Evolutionary conservation across 108 stramenopile species (phyloP).

Genomic region (Aurantiochytrium sp.): DNA sequence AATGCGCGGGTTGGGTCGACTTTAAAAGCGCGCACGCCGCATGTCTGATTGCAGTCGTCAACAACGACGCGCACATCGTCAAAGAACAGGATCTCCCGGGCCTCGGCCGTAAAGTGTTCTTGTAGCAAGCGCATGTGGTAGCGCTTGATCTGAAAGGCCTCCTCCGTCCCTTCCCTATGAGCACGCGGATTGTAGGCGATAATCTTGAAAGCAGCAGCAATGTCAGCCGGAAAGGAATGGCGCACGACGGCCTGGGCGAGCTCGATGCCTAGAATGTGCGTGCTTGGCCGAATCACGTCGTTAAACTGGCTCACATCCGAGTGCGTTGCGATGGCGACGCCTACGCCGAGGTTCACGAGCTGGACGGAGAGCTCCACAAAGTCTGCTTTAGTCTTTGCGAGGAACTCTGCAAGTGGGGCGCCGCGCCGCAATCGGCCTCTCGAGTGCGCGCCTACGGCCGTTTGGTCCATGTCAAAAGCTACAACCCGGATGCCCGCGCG

Average conservation of each 20-base stretch:
- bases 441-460: neutral
- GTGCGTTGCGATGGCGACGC: neutral
- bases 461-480: constrained; percentile 29
- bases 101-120: neutral
- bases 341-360: neutral
- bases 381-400: neutral
- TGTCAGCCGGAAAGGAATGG: neutral
- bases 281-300: neutral
- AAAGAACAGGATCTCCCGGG: neutral
- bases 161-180: neutral
- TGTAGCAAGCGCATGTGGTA: neutral
- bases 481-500: neutral
- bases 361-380: neutral
- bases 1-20: neutral
- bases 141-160: neutral
- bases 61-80: neutral
- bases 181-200: neutral
- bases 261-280: neutral
- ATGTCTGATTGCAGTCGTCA: neutral
- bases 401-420: neutral
- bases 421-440: neutral
- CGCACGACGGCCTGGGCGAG: neutral
- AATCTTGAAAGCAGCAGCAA: neutral
- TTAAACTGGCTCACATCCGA: neutral
- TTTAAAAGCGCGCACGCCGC: neutral